These are phyloP conservation scores for Pichia rugopelliculosa DNA, from an alignment of 805 yeast genomes.

Conservation along the genomic window DNA sequence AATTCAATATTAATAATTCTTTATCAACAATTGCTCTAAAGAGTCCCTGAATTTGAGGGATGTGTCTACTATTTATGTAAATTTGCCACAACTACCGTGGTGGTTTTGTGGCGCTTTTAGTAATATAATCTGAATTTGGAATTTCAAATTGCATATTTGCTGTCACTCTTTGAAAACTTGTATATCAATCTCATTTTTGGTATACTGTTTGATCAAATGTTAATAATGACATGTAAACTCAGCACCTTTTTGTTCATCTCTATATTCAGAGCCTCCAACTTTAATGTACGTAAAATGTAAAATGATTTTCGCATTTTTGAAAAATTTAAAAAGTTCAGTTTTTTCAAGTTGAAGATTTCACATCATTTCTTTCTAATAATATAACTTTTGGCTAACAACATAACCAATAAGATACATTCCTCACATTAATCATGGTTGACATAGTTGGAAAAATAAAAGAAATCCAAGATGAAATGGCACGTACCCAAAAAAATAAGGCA, in stretches of 20 bases:
- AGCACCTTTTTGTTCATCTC: too few relatives aligned
- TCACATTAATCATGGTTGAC: constrained; percentile 23
- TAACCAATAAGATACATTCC: neutral
- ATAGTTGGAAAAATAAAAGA: constrained; percentile 67
- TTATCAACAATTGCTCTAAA: too few relatives aligned
- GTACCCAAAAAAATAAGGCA: constrained; percentile 96
- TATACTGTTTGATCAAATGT: too few relatives aligned
- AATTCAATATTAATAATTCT: neutral
- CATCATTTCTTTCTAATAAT: neutral
- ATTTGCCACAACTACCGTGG: neutral
- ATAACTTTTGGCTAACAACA: neutral
- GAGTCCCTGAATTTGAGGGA: neutral
- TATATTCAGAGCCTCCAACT: too few relatives aligned
- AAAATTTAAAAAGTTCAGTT: neutral
- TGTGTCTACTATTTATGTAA: neutral
- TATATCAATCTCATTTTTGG: too few relatives aligned
- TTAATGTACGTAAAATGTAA: too few relatives aligned
- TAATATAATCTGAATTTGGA: too few relatives aligned
- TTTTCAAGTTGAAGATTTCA: neutral
- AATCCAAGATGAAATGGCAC: constrained; percentile 87
- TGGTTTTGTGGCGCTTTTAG: neutral
- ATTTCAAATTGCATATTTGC: too few relatives aligned
- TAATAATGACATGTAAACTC: too few relatives aligned
- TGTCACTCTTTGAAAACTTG: too few relatives aligned
- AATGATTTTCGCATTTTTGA: neutral